Conservation (phyloP, 148 eudicot genomes). For the Silene uniflora region DNA sequence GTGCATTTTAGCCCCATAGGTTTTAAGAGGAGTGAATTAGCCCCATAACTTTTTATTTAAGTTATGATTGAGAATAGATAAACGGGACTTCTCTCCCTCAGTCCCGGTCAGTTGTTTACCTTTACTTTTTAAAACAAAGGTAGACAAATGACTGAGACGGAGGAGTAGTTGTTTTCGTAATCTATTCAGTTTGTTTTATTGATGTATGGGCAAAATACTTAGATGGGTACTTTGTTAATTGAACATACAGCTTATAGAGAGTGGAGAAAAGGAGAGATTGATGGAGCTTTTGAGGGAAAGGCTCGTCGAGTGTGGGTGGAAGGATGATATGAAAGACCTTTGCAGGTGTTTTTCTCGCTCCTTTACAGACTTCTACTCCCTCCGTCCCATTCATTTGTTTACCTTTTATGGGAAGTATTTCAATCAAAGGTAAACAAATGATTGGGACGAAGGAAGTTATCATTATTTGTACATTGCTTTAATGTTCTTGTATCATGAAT, state of each 20-base stretch:
- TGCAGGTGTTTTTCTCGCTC: constrained; percentile 29
- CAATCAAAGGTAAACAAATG: too few relatives aligned
- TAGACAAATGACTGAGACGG: too few relatives aligned
- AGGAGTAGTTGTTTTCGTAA: background rate
- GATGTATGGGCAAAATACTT: constrained; percentile 10
- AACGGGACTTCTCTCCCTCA: too few relatives aligned
- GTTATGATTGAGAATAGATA: background rate
- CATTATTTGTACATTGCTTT: background rate
- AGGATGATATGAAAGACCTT: constrained; percentile 44
- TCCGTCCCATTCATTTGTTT: too few relatives aligned
- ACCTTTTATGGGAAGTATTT: too few relatives aligned
- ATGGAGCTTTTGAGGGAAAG: constrained; percentile 69
- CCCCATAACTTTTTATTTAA: too few relatives aligned
- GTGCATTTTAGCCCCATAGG: too few relatives aligned
- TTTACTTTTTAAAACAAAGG: too few relatives aligned
- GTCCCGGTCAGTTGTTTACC: background rate
- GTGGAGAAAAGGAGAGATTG: constrained; percentile 70
- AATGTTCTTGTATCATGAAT: background rate
- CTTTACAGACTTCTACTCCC: background rate
- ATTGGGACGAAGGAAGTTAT: too few relatives aligned
- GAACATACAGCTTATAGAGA: constrained; percentile 49
- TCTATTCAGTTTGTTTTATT: background rate
- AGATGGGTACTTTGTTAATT: constrained; percentile 16
- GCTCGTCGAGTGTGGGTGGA: constrained; percentile 63
- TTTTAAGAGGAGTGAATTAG: too few relatives aligned